These are phyloP conservation scores for Russula griseocarnosa DNA, from an alignment of 768 basidiomycete species.

Conservation along the genomic window DNA sequence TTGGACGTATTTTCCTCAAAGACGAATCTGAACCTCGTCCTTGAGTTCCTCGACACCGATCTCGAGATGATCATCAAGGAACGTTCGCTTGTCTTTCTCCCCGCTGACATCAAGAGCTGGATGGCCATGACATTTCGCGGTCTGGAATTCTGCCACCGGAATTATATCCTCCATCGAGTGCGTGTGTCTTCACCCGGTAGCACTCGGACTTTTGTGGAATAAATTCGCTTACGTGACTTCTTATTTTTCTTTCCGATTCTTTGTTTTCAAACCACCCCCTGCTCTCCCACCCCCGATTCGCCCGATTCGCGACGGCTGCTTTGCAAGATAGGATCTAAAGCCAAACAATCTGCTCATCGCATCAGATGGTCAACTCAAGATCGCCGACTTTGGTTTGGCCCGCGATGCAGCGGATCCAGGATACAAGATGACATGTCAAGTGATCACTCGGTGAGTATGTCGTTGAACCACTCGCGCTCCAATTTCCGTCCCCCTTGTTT, in stretches of 20 bases:
- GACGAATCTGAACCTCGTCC: slow-evolving; percentile 93
- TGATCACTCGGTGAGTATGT: slow-evolving; percentile 83
- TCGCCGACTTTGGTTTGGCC: slow-evolving; percentile 98
- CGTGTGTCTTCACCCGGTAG: too few species aligned
- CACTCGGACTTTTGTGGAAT: too few species aligned
- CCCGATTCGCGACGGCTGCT: background rate
- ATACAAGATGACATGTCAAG: slow-evolving; percentile 96
- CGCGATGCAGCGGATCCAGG: slow-evolving; percentile 94
- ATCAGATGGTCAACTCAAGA: slow-evolving; percentile 85
- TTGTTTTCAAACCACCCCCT: too few species aligned
- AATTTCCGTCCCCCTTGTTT: background rate
- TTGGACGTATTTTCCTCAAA: slow-evolving; percentile 96
- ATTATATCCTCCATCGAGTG: slow-evolving; percentile 91
- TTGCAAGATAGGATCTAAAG: slow-evolving; percentile 75
- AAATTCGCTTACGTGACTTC: background rate
- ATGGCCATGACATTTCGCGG: slow-evolving; percentile 98
- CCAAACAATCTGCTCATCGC: slow-evolving; percentile 97
- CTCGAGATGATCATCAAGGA: slow-evolving; percentile 97
- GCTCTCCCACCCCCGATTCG: too few species aligned
- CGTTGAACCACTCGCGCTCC: background rate
- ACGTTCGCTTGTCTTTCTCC: slow-evolving; percentile 83
- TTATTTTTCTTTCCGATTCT: background rate
- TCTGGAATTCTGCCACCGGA: slow-evolving; percentile 96
- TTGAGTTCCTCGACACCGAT: slow-evolving; percentile 95
- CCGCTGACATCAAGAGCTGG: slow-evolving; percentile 98